A percentile compares a stretch with the other conserved stretches of the same genome.
phyloP scores from a whole-genome alignment of 768 basidiomycete genomes.

The Favolaschia claudopus region DNA sequence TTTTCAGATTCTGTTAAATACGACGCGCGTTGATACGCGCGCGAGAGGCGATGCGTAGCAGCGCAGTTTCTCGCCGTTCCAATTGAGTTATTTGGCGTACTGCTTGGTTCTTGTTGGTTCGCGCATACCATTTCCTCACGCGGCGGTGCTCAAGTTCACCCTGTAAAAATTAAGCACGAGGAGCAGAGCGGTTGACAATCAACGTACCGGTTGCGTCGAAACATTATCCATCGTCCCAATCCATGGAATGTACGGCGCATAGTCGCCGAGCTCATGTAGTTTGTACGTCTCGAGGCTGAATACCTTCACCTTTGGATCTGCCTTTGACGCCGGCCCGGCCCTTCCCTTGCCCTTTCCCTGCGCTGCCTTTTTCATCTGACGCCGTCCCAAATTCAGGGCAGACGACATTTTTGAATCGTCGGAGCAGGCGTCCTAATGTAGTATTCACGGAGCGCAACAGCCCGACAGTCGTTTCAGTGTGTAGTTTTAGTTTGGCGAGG shows the following conservation, averaged over 20 bases:
- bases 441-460: slow-evolving; percentile 33
- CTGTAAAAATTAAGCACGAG: no score
- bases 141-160: no score
- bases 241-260: slow-evolving; percentile 42
- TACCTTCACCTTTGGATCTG: slow-evolving; percentile 19
- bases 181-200: no score
- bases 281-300: slow-evolving; percentile 46
- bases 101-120: no score
- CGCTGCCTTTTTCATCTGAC: slow-evolving; percentile 12
- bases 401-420: slow-evolving; percentile 34
- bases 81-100: no score
- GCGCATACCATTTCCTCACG: no score
- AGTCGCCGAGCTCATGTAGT: slow-evolving; percentile 48
- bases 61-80: no score
- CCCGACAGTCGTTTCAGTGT: slow-evolving; percentile 41
- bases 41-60: no score
- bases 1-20: no score
- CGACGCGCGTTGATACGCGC: no score
- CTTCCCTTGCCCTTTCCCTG: slow-evolving; percentile 11
- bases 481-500: slow-evolving; percentile 48
- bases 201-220: slow-evolving; percentile 49
- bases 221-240: slow-evolving; percentile 44
- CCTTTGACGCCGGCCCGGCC: not conserved
- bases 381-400: slow-evolving; percentile 32
- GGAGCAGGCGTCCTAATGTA: slow-evolving; percentile 34